Percentiles rank a stretch among this genome's conserved stretches.
Evolutionary conservation across 2,329 filamentous ascomycete species (phyloP).

Genomic region (Zalaria sp.): DNA sequence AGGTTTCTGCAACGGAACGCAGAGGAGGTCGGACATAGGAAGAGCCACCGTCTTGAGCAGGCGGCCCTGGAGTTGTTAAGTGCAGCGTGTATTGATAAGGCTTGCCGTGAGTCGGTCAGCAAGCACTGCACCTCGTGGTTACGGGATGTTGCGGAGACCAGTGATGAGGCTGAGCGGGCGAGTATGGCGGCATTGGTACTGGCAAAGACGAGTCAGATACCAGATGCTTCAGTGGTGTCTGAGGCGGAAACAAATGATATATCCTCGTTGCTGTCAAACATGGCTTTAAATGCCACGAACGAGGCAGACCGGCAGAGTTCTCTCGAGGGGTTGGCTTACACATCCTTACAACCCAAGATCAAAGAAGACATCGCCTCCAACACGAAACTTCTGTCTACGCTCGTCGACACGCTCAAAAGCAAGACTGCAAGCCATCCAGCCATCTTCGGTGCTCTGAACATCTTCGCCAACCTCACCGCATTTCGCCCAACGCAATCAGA

Average conservation of each 20-base stretch:
- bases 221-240: neutral
- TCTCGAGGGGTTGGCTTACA: slow-evolving; percentile 84
- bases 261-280: slow-evolving; percentile 44
- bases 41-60: slow-evolving; percentile 73
- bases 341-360: slow-evolving; percentile 70
- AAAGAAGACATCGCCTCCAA: slow-evolving; percentile 70
- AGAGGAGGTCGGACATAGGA: slow-evolving; percentile 25
- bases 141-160: slow-evolving; percentile 65
- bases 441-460: slow-evolving; percentile 74
- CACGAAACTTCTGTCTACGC: slow-evolving; percentile 48
- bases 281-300: slow-evolving; percentile 46
- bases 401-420: slow-evolving; percentile 50
- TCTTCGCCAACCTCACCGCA: slow-evolving; percentile 70
- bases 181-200: slow-evolving; percentile 40
- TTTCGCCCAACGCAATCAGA: slow-evolving; percentile 69
- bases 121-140: slow-evolving; percentile 82
- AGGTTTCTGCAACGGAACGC: slow-evolving; percentile 56
- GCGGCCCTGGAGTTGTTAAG: slow-evolving; percentile 82
- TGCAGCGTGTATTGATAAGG: slow-evolving; percentile 73
- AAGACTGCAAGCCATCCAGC: slow-evolving; percentile 13
- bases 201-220: slow-evolving; percentile 29
- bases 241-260: slow-evolving; percentile 27
- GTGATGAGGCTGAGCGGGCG: slow-evolving; percentile 43
- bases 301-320: slow-evolving; percentile 43
- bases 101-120: slow-evolving; percentile 69